These are phyloP conservation scores for Pilasporangium apinafurcum DNA, from an alignment of 352 stramenopile species.

Conservation along the genomic window DNA sequence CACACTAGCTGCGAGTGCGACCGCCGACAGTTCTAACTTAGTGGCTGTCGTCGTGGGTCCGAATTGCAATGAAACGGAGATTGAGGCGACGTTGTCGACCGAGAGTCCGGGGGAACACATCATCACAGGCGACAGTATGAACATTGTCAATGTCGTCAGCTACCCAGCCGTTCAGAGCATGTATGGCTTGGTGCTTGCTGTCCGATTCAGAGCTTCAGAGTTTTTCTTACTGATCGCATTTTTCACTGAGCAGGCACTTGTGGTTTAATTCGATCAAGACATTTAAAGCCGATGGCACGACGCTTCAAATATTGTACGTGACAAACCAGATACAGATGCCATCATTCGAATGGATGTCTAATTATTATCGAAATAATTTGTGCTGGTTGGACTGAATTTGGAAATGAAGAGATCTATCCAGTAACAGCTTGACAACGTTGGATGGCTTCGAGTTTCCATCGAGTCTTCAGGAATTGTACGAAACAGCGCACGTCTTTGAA, in stretches of 20 bases:
- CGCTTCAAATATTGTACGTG: slow-evolving; percentile 33
- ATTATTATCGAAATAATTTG: background rate
- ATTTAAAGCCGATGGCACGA: slow-evolving; percentile 20
- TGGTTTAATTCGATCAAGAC: slow-evolving; percentile 41
- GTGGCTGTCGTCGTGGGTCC: too few species aligned
- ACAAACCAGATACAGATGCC: background rate
- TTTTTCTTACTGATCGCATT: background rate
- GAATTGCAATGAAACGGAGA: too few species aligned
- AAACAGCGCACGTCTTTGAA: too few species aligned
- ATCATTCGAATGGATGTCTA: background rate
- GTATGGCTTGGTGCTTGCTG: slow-evolving; percentile 1
- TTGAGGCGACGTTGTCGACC: too few species aligned
- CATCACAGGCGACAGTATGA: slow-evolving; percentile 2
- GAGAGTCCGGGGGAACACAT: too few species aligned
- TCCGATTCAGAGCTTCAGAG: too few species aligned
- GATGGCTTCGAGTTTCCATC: slow-evolving; percentile 16
- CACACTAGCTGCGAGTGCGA: too few species aligned
- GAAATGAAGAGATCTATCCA: slow-evolving; percentile 16
- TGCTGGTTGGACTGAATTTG: background rate
- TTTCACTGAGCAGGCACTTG: slow-evolving; percentile 10
- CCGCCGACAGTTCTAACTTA: too few species aligned
- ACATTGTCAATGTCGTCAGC: slow-evolving; percentile 8
- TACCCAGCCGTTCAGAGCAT: slow-evolving; percentile 8
- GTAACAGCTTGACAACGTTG: slow-evolving; percentile 21
- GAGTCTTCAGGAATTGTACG: slow-evolving; percentile 15